Conservation (phyloP, 2,329 filamentous ascomycete species). For the Aspergillus sp. region DNA sequence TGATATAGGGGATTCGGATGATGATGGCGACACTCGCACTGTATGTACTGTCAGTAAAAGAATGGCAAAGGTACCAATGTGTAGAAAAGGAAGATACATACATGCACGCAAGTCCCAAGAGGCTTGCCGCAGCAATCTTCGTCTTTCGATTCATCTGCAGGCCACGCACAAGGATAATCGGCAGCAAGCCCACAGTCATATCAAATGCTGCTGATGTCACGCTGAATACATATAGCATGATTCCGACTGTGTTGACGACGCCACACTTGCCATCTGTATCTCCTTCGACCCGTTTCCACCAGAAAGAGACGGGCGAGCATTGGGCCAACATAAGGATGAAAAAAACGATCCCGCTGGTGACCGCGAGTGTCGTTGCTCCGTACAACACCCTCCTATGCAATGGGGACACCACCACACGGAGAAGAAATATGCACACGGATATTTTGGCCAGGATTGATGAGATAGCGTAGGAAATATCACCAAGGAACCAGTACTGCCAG, state of each 20-base stretch:
- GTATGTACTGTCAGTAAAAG: background rate
- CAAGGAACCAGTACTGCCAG: conserved; percentile 46
- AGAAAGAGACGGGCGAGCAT: conserved; percentile 49
- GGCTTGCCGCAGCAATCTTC: conserved; percentile 18
- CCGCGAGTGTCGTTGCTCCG: conserved; percentile 40
- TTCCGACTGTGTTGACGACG: conserved; percentile 10
- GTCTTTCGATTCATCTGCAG: conserved; percentile 21
- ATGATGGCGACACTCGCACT: conserved; percentile 23
- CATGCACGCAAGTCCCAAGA: conserved; percentile 24
- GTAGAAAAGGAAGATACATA: conserved; percentile 9
- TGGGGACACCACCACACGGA: conserved; percentile 45
- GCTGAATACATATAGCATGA: conserved; percentile 23
- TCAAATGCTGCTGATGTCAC: conserved; percentile 17
- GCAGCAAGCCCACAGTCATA: conserved; percentile 19
- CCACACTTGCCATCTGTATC: conserved; percentile 12
- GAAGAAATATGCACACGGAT: conserved; percentile 50
- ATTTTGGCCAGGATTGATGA: conserved; percentile 48
- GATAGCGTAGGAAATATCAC: conserved; percentile 50
- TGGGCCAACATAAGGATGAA: conserved; percentile 50
- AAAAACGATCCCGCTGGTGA: conserved; percentile 44
- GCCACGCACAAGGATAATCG: conserved; percentile 21
- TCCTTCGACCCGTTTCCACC: conserved; percentile 41
- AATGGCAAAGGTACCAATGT: background rate
- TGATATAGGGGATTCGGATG: conserved; percentile 17
- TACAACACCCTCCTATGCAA: conserved; percentile 48